Evolutionary conservation across 768 basidiomycete genomes (phyloP).

Genomic region (Leccinum aurantiacum): DNA sequence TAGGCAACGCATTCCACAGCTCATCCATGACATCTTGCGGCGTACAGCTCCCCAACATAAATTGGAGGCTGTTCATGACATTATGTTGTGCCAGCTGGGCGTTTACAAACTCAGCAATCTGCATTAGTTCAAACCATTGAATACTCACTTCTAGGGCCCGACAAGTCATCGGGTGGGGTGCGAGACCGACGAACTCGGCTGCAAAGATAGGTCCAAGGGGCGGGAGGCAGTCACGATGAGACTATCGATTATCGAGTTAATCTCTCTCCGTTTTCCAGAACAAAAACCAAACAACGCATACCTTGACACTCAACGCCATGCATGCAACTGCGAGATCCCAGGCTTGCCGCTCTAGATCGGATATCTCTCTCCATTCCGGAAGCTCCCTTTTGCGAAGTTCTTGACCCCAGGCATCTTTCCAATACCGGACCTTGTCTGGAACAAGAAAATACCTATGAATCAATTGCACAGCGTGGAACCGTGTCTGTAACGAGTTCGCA

Average conservation of each 20-base stretch:
- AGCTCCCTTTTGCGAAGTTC: constrained; percentile 1
- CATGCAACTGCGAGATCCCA: constrained; percentile 64
- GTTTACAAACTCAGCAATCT: background rate
- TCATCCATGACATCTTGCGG: constrained; percentile 53
- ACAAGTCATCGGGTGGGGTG: constrained; percentile 45
- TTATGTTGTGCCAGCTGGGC: constrained; percentile 56
- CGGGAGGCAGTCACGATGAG: constrained; percentile 61
- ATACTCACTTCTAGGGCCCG: constrained; percentile 54
- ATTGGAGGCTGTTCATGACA: constrained; percentile 47
- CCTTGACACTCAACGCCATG: constrained; percentile 63
- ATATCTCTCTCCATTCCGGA: background rate
- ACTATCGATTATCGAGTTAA: constrained; percentile 34
- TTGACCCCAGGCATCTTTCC: constrained; percentile 6
- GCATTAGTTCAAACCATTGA: background rate
- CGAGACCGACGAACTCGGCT: constrained; percentile 49
- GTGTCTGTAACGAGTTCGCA: constrained; percentile 51
- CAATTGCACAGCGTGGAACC: constrained; percentile 64
- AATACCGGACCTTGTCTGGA: constrained; percentile 23
- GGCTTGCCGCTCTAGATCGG: constrained; percentile 32
- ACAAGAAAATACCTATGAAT: constrained; percentile 57
- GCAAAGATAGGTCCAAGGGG: constrained; percentile 56
- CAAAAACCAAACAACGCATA: constrained; percentile 18
- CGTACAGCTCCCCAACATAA: constrained; percentile 53
- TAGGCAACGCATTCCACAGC: constrained; percentile 55
- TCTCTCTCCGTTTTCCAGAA: background rate